A percentile compares a stretch with the other conserved stretches of the same genome.
phyloP scores from a whole-genome alignment of 768 basidiomycete genomes.

The Mycena latifolia region DNA sequence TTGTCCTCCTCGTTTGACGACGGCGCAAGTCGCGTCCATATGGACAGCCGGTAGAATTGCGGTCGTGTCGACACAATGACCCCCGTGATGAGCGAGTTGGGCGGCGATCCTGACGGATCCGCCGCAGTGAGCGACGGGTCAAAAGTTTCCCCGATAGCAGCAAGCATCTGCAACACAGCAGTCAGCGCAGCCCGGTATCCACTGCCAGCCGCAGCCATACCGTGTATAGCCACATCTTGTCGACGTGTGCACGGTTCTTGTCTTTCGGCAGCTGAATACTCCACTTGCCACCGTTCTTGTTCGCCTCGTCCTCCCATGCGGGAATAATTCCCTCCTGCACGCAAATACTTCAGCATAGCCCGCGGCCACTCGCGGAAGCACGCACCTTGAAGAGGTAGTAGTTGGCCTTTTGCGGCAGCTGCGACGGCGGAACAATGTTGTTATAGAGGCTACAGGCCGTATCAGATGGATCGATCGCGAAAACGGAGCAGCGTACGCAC shows the following conservation, averaged over 20 bases:
- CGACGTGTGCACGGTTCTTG: slow-evolving; percentile 86
- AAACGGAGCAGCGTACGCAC: slow-evolving; percentile 56
- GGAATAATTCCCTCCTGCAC: slow-evolving; percentile 93
- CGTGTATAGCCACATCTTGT: slow-evolving; percentile 99
- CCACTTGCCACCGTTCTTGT: slow-evolving; percentile 99
- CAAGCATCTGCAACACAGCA: slow-evolving; percentile 84
- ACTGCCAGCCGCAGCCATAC: slow-evolving; percentile 52
- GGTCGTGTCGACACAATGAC: slow-evolving; percentile 96
- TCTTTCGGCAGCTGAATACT: slow-evolving; percentile 97
- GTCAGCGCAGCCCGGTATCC: slow-evolving; percentile 14
- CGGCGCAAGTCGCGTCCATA: slow-evolving; percentile 95
- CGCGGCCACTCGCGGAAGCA: slow-evolving; percentile 14
- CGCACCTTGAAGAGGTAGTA: slow-evolving; percentile 98
- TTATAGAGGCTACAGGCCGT: slow-evolving; percentile 80
- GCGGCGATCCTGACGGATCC: slow-evolving; percentile 56
- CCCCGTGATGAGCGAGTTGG: slow-evolving; percentile 83
- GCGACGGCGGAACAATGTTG: slow-evolving; percentile 96
- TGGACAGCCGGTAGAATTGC: slow-evolving; percentile 95
- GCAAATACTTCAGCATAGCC: slow-evolving; percentile 20
- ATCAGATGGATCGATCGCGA: slow-evolving; percentile 13
- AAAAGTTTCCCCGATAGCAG: slow-evolving; percentile 99
- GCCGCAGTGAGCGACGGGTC: slow-evolving; percentile 81
- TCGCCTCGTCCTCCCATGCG: slow-evolving; percentile 97
- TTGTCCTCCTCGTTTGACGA: slow-evolving; percentile 64
- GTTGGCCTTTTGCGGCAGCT: slow-evolving; percentile 95